Percentiles rank a stretch among this genome's conserved stretches.
These are phyloP conservation scores for Aspergillus quadricinctus DNA, from an alignment of 2,329 filamentous ascomycete genomes.

Conservation along the genomic window DNA sequence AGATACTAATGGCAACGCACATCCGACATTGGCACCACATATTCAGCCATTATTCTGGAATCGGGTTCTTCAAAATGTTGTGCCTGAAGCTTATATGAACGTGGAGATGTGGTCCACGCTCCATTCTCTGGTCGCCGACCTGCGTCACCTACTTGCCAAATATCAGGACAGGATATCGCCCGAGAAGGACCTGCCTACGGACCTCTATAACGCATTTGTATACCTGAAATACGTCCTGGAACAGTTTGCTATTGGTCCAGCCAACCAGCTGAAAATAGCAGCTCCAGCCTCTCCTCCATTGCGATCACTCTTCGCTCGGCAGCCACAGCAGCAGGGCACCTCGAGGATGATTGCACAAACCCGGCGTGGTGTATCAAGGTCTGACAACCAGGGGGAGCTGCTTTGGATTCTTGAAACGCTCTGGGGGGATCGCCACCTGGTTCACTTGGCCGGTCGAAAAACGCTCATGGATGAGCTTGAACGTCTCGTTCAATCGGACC, in stretches of 20 bases:
- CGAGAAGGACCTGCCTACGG: slow-evolving; percentile 6
- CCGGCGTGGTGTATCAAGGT: background rate
- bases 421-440: slow-evolving; percentile 28
- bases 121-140: background rate
- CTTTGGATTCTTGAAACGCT: slow-evolving; percentile 8
- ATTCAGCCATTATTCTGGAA: slow-evolving; percentile 1
- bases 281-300: slow-evolving; percentile 7
- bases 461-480: slow-evolving; percentile 48
- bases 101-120: slow-evolving; percentile 2
- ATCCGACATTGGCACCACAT: background rate
- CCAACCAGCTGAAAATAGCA: background rate
- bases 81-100: slow-evolving; percentile 4
- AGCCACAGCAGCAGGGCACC: background rate
- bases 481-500: slow-evolving; percentile 39
- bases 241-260: background rate
- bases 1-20: slow-evolving; percentile 31
- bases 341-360: background rate
- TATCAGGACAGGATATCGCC: slow-evolving; percentile 2
- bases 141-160: slow-evolving; percentile 1
- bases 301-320: slow-evolving; percentile 9
- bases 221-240: slow-evolving; percentile 3
- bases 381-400: background rate
- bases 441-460: slow-evolving; percentile 33
- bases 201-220: slow-evolving; percentile 5
- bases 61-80: background rate